phyloP scores from a whole-genome alignment of 1,284 basidiomycete genomes.

The Mycosarcoma mackinlayi region DNA sequence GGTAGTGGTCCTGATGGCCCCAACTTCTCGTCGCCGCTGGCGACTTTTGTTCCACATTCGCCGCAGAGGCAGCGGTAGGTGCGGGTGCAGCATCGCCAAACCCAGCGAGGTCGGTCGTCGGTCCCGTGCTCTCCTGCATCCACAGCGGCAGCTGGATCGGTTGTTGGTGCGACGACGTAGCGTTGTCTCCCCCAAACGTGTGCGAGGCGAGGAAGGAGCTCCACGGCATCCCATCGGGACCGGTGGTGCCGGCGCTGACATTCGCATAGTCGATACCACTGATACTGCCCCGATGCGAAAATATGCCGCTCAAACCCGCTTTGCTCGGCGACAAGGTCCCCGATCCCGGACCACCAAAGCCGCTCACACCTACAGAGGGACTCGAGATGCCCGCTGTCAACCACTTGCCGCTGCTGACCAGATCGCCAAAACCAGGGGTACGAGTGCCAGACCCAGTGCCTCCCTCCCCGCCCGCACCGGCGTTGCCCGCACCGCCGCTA shows the following conservation, averaged over 20 bases:
- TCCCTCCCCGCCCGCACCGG: neutral
- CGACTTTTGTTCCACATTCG: no score
- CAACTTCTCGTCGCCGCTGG: constrained; percentile 13
- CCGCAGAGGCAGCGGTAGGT: no score
- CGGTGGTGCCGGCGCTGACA: neutral
- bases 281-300: constrained; percentile 35
- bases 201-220: constrained; percentile 27
- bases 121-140: constrained; percentile 49
- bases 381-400: constrained; percentile 27
- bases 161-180: constrained; percentile 6
- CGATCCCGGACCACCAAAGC: constrained; percentile 3
- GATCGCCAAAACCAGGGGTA: constrained; percentile 30
- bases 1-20: constrained; percentile 43
- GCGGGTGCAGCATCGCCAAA: constrained; percentile 21
- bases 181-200: constrained; percentile 11
- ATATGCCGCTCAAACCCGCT: constrained; percentile 11
- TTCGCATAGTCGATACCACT: constrained; percentile 14
- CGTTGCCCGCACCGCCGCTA: constrained; percentile 1
- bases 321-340: constrained; percentile 24
- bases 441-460: constrained; percentile 15
- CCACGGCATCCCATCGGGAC: constrained; percentile 20
- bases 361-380: constrained; percentile 12
- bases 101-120: constrained; percentile 6
- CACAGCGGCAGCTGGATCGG: constrained; percentile 48
- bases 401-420: constrained; percentile 27